Conservation (phyloP, 306 rosid species). For the Inga leiocalycina region DNA sequence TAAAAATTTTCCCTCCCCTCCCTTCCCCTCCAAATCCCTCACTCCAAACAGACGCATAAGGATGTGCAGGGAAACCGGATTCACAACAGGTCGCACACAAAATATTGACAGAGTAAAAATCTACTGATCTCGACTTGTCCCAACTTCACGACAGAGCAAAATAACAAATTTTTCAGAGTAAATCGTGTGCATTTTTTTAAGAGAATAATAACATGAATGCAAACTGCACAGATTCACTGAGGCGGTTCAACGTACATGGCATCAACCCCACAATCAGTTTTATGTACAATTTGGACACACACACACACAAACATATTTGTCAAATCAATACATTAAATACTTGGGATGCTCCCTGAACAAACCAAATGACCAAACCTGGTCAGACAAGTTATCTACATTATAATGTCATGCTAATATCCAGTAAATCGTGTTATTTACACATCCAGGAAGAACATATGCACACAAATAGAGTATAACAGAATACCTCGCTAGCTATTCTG, state of each 20-base stretch:
- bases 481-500: slow-evolving; percentile 51
- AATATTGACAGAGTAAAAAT: background rate
- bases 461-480: slow-evolving; percentile 7
- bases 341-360: background rate
- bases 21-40: too few relatives aligned
- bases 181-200: background rate
- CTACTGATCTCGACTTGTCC: background rate
- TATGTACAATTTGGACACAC: slow-evolving; percentile 39
- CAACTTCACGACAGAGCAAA: background rate
- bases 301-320: background rate
- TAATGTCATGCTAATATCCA: background rate
- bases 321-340: background rate
- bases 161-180: background rate
- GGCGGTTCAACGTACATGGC: slow-evolving; percentile 25
- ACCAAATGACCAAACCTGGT: background rate
- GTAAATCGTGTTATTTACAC: background rate
- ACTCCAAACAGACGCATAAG: too few relatives aligned
- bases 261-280: slow-evolving; percentile 28
- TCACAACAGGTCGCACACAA: background rate
- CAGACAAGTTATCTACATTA: background rate
- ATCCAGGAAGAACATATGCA: slow-evolving; percentile 5
- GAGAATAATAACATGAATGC: slow-evolving; percentile 7
- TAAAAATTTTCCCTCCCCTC: too few relatives aligned
- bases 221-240: slow-evolving; percentile 40
- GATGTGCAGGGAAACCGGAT: too few relatives aligned